Evolutionary conservation across 208 protist genomes (phyloP).

Genomic region (Leishmania gerbilli): DNA sequence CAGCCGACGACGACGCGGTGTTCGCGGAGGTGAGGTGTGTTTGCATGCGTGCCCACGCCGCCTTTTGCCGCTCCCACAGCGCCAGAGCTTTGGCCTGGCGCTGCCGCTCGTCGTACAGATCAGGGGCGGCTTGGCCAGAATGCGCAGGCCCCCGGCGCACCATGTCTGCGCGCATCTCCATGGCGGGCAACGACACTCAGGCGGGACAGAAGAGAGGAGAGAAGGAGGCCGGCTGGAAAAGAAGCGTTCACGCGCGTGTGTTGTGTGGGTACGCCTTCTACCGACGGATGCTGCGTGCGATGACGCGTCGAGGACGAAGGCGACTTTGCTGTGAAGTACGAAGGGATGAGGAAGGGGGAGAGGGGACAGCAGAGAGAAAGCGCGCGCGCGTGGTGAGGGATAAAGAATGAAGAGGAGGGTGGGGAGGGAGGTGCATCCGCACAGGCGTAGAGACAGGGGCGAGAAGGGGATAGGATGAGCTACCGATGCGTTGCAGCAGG

Average conservation of each 20-base stretch:
- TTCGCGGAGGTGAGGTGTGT: conserved; percentile 21
- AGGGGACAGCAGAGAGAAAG: background rate
- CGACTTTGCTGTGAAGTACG: background rate
- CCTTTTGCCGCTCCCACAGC: conserved; percentile 67
- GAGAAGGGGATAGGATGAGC: background rate
- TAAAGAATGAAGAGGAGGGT: background rate
- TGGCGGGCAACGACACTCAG: background rate
- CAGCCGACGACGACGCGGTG: conserved; percentile 1
- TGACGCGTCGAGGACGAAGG: background rate
- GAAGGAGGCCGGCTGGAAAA: background rate
- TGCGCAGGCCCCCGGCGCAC: background rate
- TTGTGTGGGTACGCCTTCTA: background rate
- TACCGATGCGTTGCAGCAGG: background rate
- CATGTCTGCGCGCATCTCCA: background rate
- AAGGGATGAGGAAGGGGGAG: background rate
- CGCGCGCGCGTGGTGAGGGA: background rate
- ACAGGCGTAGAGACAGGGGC: background rate
- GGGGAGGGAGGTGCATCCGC: background rate
- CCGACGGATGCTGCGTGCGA: background rate
- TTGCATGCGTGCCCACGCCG: conserved; percentile 57
- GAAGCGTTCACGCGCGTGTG: background rate
- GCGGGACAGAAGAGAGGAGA: background rate
- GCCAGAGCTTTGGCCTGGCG: conserved; percentile 70
- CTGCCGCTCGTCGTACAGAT: conserved; percentile 51
- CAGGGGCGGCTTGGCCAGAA: background rate